Conservation (phyloP, 1,284 basidiomycete genomes). For the Termitomyces sp. region DNA sequence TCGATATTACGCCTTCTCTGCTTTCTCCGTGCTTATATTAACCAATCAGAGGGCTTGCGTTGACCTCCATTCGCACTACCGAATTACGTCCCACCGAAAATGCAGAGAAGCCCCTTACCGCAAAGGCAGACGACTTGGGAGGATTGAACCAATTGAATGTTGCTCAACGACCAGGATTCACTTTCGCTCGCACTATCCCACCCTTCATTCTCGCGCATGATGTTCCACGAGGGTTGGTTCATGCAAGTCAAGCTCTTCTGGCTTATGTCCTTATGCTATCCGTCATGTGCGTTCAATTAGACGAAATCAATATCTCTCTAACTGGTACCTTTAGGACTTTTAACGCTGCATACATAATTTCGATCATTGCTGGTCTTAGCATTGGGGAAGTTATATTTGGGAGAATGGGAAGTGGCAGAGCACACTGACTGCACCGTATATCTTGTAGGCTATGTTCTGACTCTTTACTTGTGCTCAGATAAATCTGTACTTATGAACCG, state of each 20-base stretch:
- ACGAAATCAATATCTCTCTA: constrained; percentile 8
- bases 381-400: constrained; percentile 67
- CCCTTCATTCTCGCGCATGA: constrained; percentile 62
- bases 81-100: constrained; percentile 3
- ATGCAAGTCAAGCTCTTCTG: constrained; percentile 52
- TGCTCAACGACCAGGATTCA: background rate
- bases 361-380: constrained; percentile 57
- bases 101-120: constrained; percentile 13
- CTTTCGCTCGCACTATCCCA: constrained; percentile 32
- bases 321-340: constrained; percentile 55
- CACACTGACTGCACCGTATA: constrained; percentile 6
- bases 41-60: constrained; percentile 25
- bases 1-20: background rate
- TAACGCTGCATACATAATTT: constrained; percentile 63
- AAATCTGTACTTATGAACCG: background rate
- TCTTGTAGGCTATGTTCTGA: background rate
- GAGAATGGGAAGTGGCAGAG: constrained; percentile 31
- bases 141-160: background rate
- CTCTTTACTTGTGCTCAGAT: background rate
- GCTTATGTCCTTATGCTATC: constrained; percentile 64
- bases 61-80: constrained; percentile 14
- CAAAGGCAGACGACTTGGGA: constrained; percentile 9
- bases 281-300: constrained; percentile 53
- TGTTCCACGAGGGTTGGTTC: constrained; percentile 55
- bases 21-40: constrained; percentile 2